These are phyloP conservation scores for Hortiboletus campestris DNA, from an alignment of 768 basidiomycete species.

Conservation along the genomic window DNA sequence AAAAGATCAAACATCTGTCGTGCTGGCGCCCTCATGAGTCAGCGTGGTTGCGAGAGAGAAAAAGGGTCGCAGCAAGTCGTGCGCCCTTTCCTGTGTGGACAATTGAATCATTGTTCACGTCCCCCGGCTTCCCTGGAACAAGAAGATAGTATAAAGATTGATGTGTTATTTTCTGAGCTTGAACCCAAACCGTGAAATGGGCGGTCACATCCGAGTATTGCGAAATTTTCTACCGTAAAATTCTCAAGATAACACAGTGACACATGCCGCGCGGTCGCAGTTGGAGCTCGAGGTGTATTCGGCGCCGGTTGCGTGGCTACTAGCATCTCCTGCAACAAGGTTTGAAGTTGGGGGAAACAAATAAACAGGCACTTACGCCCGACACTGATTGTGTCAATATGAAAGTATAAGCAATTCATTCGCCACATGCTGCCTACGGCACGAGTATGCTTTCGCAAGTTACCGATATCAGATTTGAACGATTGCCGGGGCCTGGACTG, in stretches of 20 bases:
- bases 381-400: conserved; percentile 11
- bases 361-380: conserved; percentile 21
- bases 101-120: conserved; percentile 8
- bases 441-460: conserved; percentile 7
- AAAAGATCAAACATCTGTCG: conserved; percentile 6
- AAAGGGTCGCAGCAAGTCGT: conserved; percentile 1
- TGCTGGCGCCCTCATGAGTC: conserved; percentile 10
- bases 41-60: conserved; percentile 3
- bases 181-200: conserved; percentile 14
- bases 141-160: not conserved
- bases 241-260: conserved; percentile 3
- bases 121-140: conserved; percentile 3
- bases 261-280: conserved; percentile 10
- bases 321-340: conserved; percentile 17
- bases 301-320: not conserved
- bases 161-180: conserved; percentile 10
- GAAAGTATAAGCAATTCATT: conserved; percentile 27
- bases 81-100: not conserved
- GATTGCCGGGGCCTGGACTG: conserved; percentile 5
- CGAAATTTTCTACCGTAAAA: conserved; percentile 1
- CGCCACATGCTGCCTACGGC: conserved; percentile 15
- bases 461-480: conserved; percentile 9
- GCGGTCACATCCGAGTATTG: not conserved
- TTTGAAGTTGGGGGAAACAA: conserved; percentile 11
- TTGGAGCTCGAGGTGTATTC: conserved; percentile 2